Evolutionary conservation across 768 basidiomycete genomes (phyloP).

Genomic region (Fomitopsis serialis): DNA sequence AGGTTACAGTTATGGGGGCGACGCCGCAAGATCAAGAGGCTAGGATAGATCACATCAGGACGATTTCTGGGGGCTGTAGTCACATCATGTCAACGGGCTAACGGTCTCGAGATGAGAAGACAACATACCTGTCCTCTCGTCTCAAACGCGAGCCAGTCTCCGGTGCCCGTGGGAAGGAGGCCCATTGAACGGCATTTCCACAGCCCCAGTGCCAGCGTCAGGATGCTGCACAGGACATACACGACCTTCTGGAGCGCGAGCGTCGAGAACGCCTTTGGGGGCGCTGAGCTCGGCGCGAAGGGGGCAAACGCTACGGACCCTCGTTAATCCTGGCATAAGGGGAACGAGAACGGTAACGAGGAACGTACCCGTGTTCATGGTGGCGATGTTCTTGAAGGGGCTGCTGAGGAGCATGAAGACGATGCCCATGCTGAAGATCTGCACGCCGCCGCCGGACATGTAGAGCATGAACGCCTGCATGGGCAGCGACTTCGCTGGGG

Average conservation of each 20-base stretch:
- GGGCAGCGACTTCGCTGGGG: conserved; percentile 85
- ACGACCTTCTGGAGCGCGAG: conserved; percentile 66
- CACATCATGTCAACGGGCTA: neutral
- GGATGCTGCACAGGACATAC: conserved; percentile 66
- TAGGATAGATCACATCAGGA: conserved; percentile 4
- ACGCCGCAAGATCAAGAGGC: too few species aligned
- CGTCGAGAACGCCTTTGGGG: conserved; percentile 44
- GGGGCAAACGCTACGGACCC: conserved; percentile 55
- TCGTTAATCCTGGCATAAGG: neutral
- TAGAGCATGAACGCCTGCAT: conserved; percentile 99
- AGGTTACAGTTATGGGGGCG: too few species aligned
- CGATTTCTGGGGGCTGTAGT: conserved; percentile 9
- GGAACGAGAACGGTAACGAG: neutral
- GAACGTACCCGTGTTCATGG: conserved; percentile 70
- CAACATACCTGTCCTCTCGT: conserved; percentile 46
- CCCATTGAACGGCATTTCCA: conserved; percentile 96
- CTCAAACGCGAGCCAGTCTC: conserved; percentile 95
- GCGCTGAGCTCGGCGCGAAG: conserved; percentile 54
- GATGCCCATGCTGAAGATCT: conserved; percentile 96
- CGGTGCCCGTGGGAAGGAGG: conserved; percentile 82
- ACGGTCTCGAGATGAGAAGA: neutral
- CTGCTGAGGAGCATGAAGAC: conserved; percentile 87
- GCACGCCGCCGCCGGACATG: conserved; percentile 95
- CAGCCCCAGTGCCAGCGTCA: conserved; percentile 78
- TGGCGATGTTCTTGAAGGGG: conserved; percentile 79